Percentiles rank a stretch among this genome's conserved stretches.
Evolutionary conservation across 2,329 filamentous ascomycete genomes (phyloP).

Genomic region (Simplicillium aogashimaense): DNA sequence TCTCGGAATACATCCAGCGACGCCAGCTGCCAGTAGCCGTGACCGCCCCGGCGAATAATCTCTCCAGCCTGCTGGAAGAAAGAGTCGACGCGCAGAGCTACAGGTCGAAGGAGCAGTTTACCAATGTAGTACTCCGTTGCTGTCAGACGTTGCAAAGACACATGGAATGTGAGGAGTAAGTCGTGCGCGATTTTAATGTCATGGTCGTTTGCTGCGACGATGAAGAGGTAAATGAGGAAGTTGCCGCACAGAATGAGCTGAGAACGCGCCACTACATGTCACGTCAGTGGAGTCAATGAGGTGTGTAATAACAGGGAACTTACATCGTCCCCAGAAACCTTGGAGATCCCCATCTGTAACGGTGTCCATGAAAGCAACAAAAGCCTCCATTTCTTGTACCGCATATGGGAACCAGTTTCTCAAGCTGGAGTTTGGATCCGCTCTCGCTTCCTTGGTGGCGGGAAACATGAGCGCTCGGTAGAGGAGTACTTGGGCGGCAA

Average conservation of each 20-base stretch:
- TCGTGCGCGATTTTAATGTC: constrained; percentile 24
- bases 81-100: constrained; percentile 25
- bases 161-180: constrained; percentile 25
- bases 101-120: constrained; percentile 22
- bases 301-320: constrained; percentile 11
- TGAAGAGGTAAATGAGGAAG: constrained; percentile 37
- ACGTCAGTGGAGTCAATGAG: constrained; percentile 2
- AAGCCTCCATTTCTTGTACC: constrained; percentile 23
- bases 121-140: constrained; percentile 18
- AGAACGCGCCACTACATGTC: constrained; percentile 18
- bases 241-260: constrained; percentile 37
- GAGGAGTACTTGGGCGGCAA: constrained; percentile 28
- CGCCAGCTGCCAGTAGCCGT: constrained; percentile 7
- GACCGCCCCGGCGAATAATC: constrained; percentile 14
- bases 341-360: constrained; percentile 24
- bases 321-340: constrained; percentile 34
- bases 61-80: constrained; percentile 27
- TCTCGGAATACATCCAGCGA: constrained; percentile 5
- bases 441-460: constrained; percentile 29
- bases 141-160: constrained; percentile 22
- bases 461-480: constrained; percentile 35
- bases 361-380: constrained; percentile 25
- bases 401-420: constrained; percentile 23
- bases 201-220: constrained; percentile 25
- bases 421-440: constrained; percentile 22